Evolutionary conservation across 306 rosid species (phyloP).

Genomic region (Citrullus amarus): DNA sequence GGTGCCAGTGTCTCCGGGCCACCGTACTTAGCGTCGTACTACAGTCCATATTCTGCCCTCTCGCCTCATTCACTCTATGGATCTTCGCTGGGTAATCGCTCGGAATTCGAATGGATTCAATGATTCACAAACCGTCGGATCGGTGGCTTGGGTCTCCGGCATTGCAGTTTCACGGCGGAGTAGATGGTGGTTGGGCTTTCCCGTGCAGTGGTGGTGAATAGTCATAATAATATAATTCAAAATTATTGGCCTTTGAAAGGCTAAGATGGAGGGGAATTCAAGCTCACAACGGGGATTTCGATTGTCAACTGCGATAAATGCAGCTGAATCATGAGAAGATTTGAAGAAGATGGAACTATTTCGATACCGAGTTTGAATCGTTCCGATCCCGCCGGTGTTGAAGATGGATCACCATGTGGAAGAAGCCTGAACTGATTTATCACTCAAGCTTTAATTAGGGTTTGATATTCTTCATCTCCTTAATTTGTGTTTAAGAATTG

Average conservation of each 20-base stretch:
- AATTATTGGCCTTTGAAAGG: background rate
- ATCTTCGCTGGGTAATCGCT: constrained; percentile 26
- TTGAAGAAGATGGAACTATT: background rate
- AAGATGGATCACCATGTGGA: background rate
- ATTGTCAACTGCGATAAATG: background rate
- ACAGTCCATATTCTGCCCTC: constrained; percentile 19
- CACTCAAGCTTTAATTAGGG: constrained; percentile 33
- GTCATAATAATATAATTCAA: background rate
- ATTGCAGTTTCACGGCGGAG: background rate
- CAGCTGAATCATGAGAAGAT: background rate
- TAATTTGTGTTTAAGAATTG: background rate
- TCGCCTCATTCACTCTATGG: constrained; percentile 19
- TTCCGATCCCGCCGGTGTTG: background rate
- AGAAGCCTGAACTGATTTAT: constrained; percentile 25
- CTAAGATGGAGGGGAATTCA: background rate
- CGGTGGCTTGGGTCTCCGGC: constrained; percentile 8
- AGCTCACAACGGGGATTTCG: background rate
- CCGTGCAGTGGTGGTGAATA: background rate
- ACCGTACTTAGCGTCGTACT: background rate
- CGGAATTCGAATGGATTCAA: constrained; percentile 43
- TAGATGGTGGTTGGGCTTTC: background rate
- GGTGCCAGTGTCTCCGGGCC: background rate
- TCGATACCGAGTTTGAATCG: background rate
- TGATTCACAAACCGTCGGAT: constrained; percentile 45
- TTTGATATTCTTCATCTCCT: background rate